Conservation (phyloP, 2,329 filamentous ascomycete genomes). For the Torrubiella hemipterigena region DNA sequence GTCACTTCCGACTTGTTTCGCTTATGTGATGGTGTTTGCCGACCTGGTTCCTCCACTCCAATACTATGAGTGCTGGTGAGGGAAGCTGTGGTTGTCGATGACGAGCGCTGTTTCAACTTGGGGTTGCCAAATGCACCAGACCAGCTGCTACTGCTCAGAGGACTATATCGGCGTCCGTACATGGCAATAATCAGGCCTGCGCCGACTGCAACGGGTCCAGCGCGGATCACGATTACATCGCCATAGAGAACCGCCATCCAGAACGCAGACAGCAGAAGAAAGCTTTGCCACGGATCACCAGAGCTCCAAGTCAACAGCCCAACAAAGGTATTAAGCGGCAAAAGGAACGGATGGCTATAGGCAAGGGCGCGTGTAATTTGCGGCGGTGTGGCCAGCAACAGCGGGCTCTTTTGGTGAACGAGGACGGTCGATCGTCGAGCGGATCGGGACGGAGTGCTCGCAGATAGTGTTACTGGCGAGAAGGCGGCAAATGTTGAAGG, state of each 20-base stretch:
- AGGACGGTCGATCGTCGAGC: slow-evolving; percentile 79
- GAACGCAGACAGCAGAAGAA: slow-evolving; percentile 71
- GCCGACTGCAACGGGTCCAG: slow-evolving; percentile 75
- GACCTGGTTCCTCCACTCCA: not conserved
- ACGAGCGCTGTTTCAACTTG: slow-evolving; percentile 11
- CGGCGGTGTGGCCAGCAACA: slow-evolving; percentile 85
- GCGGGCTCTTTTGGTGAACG: slow-evolving; percentile 90
- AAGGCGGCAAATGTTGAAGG: slow-evolving; percentile 79
- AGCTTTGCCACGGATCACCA: slow-evolving; percentile 93
- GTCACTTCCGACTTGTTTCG: slow-evolving; percentile 43
- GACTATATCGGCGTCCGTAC: slow-evolving; percentile 84
- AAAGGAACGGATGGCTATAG: slow-evolving; percentile 88
- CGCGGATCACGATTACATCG: slow-evolving; percentile 66
- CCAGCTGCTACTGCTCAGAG: slow-evolving; percentile 76
- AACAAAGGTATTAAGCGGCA: slow-evolving; percentile 74
- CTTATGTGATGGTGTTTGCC: too few relatives aligned
- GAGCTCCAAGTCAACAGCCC: slow-evolving; percentile 91
- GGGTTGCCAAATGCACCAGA: slow-evolving; percentile 30
- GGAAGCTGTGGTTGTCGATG: slow-evolving; percentile 9
- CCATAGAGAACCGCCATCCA: slow-evolving; percentile 84
- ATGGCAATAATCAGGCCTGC: slow-evolving; percentile 74
- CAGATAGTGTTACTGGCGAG: slow-evolving; percentile 68
- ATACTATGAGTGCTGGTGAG: slow-evolving; percentile 13
- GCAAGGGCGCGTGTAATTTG: slow-evolving; percentile 89
- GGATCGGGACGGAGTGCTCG: slow-evolving; percentile 46